phyloP scores from a whole-genome alignment of 164 flowering plant genomes.

The Kalanchoe fedtschenkoi region DNA sequence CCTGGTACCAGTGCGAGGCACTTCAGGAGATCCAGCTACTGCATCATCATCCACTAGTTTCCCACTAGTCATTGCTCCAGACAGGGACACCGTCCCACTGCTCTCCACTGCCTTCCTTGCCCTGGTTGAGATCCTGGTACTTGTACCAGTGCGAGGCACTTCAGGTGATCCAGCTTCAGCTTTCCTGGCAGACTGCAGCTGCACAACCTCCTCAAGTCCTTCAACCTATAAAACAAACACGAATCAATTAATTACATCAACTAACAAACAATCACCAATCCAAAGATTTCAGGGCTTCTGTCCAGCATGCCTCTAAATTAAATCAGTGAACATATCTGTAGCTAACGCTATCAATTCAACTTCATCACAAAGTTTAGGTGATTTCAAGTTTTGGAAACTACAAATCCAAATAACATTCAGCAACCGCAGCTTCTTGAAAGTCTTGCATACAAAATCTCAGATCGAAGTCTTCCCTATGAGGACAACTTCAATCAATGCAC shows the following conservation, averaged over 20 bases:
- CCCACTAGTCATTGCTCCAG: no score
- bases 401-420: no score
- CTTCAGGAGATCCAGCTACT: slow-evolving; percentile 11
- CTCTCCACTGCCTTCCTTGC: no score
- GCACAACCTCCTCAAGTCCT: slow-evolving; percentile 36
- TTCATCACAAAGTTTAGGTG: neutral
- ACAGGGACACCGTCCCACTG: no score
- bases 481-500: no score
- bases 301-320: neutral
- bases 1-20: slow-evolving; percentile 22
- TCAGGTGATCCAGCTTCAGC: slow-evolving; percentile 11
- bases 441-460: no score
- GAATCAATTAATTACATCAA: neutral
- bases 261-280: neutral
- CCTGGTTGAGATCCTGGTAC: no score
- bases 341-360: no score
- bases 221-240: slow-evolving; percentile 32
- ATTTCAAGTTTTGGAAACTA: neutral
- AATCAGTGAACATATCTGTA: neutral
- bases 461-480: no score
- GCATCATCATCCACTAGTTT: no score
- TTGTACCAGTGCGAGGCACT: neutral
- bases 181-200: slow-evolving; percentile 15
- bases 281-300: no score
- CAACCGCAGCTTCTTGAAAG: no score